Evolutionary conservation across 805 yeast genomes (phyloP), one percentile per base, ranked within the genome.

Genomic region (Pichia paraexigua): DNA sequence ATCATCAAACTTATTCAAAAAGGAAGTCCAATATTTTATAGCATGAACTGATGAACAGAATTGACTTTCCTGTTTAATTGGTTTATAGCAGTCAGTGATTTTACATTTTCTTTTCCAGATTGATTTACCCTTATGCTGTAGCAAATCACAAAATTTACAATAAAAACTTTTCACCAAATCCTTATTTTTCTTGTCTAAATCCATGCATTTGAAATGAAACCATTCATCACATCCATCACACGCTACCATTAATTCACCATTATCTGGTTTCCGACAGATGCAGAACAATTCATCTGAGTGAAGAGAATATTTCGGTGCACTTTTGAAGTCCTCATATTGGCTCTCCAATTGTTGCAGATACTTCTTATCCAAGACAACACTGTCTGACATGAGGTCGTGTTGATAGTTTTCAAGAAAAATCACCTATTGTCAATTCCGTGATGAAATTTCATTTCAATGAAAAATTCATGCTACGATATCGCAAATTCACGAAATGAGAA

Each of bases 141-240:
- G 64, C 65, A 35, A 63, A 49, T 76, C 78, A 64, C 97, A 90
- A 52, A 81, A 79, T 11, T 85, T 84, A 62, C 97, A 90, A 62
- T 71, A 85, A 61, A 77, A 90, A 50, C 77, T 76, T 45, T 77
- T 73, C 12, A 89, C 82, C 47, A 89, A 69, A 41, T 75, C 72
- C 52, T 78, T 74, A 60, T 75, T 76, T 49, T 71, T 67, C 10
- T 63, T 64, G 48, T 81, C 74, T 39, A 89, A 63, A 48, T 74
- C 75, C 75, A 90, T 78, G 63, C 97, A 91, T 45, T 69, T 71
- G 66, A 90, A 87, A 67, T 91, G 97, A 63, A 76, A 91, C 97
- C 97, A 91, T 53, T 88, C 96, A 61, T 89, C 96, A 67, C 97
- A 91, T 7, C 88, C 91, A 63, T 90, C 97, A 64, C 97, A 90